Evolutionary conservation across 202 grass and related monocot species (phyloP), one percentile per base, ranked within the genome.

Genomic region (Saccharum hybrid): DNA sequence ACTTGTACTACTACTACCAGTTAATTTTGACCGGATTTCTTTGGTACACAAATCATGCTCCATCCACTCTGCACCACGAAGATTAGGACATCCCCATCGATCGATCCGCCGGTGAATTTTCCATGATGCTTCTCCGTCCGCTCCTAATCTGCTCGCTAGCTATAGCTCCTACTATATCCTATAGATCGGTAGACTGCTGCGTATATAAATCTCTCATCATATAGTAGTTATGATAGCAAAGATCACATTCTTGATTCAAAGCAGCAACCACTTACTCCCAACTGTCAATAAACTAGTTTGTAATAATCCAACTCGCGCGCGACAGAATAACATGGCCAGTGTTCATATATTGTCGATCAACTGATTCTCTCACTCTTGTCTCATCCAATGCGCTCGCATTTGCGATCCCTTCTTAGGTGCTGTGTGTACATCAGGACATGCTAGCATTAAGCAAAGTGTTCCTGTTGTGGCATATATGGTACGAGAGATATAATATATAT

Each of bases 161-260:
- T 28, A 28, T 19, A 49, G 46, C 51, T 54, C 18, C 51, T 18
- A 16, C 79, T 83, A 86, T 45, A 79, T 78, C 79, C 68, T 18
- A 56, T 19, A 59, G 1, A 19, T 51, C 4, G 48, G 12, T 16
- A 51, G 48, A 51, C 48, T 15, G 51, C 68, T 82, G 39, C 68
- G 15, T 45, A 12, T 12, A 45, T 45, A 43, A 10, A 36, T 36
- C 2, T 45, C 42, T 45, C 42, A 45, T 45, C 42, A 45, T 13
- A 12, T 84, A 86, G 46, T 71, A 45, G 81, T 71, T 83, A 87
- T 84, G 64, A 75, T 87, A 72, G 62, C 88, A 81, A 76, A 84
- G 81, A 87, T 87, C 81, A 87, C 80, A 87, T 87, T 90, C 84
- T 87, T 72, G 84, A 87, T 87, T 76, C 84, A 87, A 90, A 87